Evolutionary conservation across 768 basidiomycete genomes (phyloP), one percentile per base, ranked within the genome.

Genomic region (Pisolithus sp.): DNA sequence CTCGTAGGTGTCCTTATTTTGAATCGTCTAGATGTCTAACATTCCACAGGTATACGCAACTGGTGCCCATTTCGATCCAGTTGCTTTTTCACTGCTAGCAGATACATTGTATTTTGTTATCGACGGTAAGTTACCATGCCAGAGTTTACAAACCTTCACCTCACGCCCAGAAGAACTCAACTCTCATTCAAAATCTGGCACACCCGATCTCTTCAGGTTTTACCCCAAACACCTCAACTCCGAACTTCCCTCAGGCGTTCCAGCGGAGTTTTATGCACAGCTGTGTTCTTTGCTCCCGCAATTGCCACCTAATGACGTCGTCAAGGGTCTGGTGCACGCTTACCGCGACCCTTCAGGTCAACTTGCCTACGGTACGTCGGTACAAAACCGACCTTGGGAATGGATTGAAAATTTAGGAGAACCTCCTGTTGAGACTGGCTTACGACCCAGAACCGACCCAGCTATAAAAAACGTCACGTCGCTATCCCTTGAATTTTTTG

Each of bases 331-430:
- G 30, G 75, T 78, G 3, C 77, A 77, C 44, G 77, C 80, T 3
- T 75, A 82, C 53, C 76, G 75, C 24, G 85, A 89, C 55, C 47
- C 68, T 2, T 69, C 68, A 12, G 85, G 85, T 0, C 72, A 75
- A 17, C 53, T 80, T 5, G 61, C 80, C 3, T 70, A 73, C 53
- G 75, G 77, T 18, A 61, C 68, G 4, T 74, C 78, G 2, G 84
- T 90, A 17, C 72, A 79, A 51, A 87, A 89, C 66, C 78, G 82
- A 30, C 86, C 89, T 4, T 92, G 89, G 89, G 89, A 92, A 64
- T 91, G 89, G 88, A 80, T 83, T 7, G 89, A 92, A 65, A 80
- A 85, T 61, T 60, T 90, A 3, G 87, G 87, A 8, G 59, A 70
- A 10, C 56, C 71, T 4, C 76, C 41, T 0, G 30, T 78, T 24